Percentiles rank a stretch among this genome's conserved stretches.
Conservation (phyloP, 169 alveolate species). For the Perkinsus chesapeaki region DNA sequence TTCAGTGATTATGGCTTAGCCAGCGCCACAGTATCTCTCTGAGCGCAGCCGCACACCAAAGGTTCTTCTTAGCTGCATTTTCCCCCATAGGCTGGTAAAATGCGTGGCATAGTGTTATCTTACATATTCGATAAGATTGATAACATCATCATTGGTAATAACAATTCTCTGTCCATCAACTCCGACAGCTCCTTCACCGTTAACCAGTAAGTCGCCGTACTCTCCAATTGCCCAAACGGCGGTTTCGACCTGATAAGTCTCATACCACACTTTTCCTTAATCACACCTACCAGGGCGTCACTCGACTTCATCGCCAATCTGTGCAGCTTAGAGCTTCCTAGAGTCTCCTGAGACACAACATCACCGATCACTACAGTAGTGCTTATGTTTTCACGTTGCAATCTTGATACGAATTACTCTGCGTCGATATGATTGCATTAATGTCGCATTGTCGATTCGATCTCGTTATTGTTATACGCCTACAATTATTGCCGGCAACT, state of each 20-base stretch:
- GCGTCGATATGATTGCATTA: too few species aligned
- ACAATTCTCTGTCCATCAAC: background rate
- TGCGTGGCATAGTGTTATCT: too few species aligned
- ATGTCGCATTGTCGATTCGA: too few species aligned
- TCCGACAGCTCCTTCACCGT: background rate
- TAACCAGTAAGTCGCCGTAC: slow-evolving; percentile 21
- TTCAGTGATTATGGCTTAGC: too few species aligned
- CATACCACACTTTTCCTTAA: background rate
- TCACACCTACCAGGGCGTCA: background rate
- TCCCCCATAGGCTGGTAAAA: background rate
- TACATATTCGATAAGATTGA: background rate
- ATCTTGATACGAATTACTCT: too few species aligned
- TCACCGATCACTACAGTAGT: too few species aligned
- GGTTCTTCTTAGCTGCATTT: background rate
- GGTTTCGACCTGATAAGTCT: background rate
- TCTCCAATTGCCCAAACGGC: slow-evolving; percentile 24
- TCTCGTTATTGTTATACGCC: too few species aligned
- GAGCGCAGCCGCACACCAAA: too few species aligned
- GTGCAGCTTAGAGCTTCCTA: background rate
- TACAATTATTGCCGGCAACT: too few species aligned
- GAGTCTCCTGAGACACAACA: background rate
- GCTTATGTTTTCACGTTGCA: too few species aligned
- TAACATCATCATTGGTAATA: background rate
- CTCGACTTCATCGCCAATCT: background rate
- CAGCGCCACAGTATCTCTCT: too few species aligned